Evolutionary conservation across 202 grass and related monocot species (phyloP).

Genomic region (Tripidium arundinaceum): DNA sequence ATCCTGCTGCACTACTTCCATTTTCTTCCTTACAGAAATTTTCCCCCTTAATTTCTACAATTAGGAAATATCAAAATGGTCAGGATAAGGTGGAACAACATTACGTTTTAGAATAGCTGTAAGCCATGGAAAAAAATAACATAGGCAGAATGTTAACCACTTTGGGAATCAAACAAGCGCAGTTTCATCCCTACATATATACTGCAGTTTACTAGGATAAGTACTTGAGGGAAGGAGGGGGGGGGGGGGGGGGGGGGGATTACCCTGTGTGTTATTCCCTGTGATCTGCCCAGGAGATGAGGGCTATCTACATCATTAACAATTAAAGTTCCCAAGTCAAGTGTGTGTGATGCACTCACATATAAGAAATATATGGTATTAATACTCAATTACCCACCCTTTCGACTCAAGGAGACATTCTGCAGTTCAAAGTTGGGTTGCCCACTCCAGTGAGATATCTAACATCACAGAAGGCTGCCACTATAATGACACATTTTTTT

Average conservation of each 20-base stretch:
- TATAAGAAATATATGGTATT: neutral
- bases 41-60: slow-evolving; percentile 52
- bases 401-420: slow-evolving; percentile 37
- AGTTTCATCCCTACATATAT: neutral
- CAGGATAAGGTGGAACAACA: slow-evolving; percentile 3
- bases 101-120: neutral
- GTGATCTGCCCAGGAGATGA: slow-evolving; percentile 30
- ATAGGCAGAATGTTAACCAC: neutral
- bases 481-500: slow-evolving; percentile 21
- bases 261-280: slow-evolving; percentile 47
- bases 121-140: neutral
- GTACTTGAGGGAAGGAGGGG: neutral
- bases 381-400: slow-evolving; percentile 26
- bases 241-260: neutral
- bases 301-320: slow-evolving; percentile 35
- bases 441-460: slow-evolving; percentile 32
- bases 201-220: slow-evolving; percentile 17
- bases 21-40: slow-evolving; percentile 28
- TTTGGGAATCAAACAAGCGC: neutral
- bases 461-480: neutral
- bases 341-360: neutral
- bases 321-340: neutral
- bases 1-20: slow-evolving; percentile 45
- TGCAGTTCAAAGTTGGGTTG: slow-evolving; percentile 19
- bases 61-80: slow-evolving; percentile 7